phyloP scores from a whole-genome alignment of 331 rosid species.

The Prunus yedoensis region DNA sequence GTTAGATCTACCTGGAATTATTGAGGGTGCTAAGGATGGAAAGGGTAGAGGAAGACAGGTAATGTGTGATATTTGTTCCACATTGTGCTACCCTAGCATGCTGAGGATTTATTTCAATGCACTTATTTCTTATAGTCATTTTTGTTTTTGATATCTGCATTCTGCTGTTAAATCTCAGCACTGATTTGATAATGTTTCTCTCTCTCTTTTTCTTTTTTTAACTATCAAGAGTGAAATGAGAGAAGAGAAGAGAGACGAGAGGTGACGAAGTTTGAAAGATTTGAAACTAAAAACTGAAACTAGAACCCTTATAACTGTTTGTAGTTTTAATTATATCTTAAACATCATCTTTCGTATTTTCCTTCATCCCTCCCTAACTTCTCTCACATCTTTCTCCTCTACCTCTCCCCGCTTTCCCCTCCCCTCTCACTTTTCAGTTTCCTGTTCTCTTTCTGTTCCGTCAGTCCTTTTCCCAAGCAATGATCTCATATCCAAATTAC shows the following conservation, averaged over 20 bases:
- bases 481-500: not conserved
- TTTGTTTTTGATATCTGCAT: not conserved
- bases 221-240: too few relatives aligned
- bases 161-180: not conserved
- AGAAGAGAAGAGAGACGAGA: too few relatives aligned
- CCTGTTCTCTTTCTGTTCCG: not conserved
- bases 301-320: too few relatives aligned
- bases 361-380: not conserved
- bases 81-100: not conserved
- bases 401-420: not conserved
- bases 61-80: slow-evolving; percentile 24
- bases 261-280: too few relatives aligned
- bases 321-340: too few relatives aligned
- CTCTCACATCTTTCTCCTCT: not conserved
- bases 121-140: not conserved
- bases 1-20: slow-evolving; percentile 98
- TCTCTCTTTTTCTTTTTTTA: not conserved
- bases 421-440: not conserved
- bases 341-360: not conserved
- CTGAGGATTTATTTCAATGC: not conserved
- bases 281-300: too few relatives aligned
- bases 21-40: slow-evolving; percentile 98
- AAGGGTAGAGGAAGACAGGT: slow-evolving; percentile 99
- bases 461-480: not conserved
- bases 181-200: not conserved